Conservation (phyloP, 2,329 filamentous ascomycete genomes). For the Rhexocercosporidium sp. region DNA sequence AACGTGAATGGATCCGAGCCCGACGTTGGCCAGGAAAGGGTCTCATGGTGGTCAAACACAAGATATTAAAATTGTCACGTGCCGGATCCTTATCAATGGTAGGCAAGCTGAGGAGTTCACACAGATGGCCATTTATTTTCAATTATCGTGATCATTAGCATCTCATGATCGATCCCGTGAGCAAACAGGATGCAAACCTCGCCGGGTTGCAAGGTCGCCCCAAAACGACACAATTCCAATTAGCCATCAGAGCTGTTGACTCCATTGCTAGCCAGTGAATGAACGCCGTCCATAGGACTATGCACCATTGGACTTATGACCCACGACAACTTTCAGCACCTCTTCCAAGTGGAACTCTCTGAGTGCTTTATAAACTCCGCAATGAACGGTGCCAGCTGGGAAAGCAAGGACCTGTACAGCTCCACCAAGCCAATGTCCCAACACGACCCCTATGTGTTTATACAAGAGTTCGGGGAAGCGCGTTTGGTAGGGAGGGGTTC, state of each 20-base stretch:
- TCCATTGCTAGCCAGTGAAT: slow-evolving; percentile 20
- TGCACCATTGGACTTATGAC: slow-evolving; percentile 18
- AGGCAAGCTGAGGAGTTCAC: background rate
- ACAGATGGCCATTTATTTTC: background rate
- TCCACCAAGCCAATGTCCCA: background rate
- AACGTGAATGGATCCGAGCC: background rate
- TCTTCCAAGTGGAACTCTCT: background rate
- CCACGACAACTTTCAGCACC: slow-evolving; percentile 3
- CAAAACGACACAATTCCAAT: slow-evolving; percentile 21
- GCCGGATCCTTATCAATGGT: background rate
- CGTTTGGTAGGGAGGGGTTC: slow-evolving; percentile 42
- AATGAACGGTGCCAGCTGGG: slow-evolving; percentile 2
- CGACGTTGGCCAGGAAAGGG: background rate
- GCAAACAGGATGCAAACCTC: slow-evolving; percentile 29
- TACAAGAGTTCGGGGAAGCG: slow-evolving; percentile 30
- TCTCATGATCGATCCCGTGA: slow-evolving; percentile 20
- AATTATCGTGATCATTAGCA: slow-evolving; percentile 22
- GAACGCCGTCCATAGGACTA: slow-evolving; percentile 29
- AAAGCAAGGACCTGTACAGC: background rate
- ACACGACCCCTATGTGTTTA: slow-evolving; percentile 12
- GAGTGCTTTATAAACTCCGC: background rate
- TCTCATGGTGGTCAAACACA: background rate
- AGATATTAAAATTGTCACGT: slow-evolving; percentile 7
- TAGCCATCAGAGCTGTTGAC: slow-evolving; percentile 23
- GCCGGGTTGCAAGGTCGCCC: slow-evolving; percentile 27